Evolutionary conservation across 2,329 filamentous ascomycete species (phyloP), one percentile per base, ranked within the genome.

Genomic region (Penicillium sp.): DNA sequence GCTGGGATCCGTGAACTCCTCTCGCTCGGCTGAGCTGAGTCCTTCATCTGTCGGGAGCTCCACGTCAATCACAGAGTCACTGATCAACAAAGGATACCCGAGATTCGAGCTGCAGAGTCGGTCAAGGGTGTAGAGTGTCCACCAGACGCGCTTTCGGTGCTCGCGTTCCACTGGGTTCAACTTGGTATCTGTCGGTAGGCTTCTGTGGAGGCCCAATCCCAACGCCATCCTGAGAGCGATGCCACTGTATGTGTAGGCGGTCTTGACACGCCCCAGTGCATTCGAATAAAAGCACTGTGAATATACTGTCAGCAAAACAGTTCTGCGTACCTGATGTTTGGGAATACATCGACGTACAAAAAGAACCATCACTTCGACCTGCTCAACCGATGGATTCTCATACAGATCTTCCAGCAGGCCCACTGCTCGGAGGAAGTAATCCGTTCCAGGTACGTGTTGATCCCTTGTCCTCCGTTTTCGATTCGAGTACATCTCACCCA

Each of bases 111-210:
- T 66, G 56, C 62, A 69, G 49, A 72, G 60, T 0, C 69, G 57
- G 40, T 74, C 71, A 15, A 73, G 58, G 7, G 59, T 65, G 29
- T 72, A 73, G 0, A 69, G 61, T 0, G 70, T 71, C 69, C 68
- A 72, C 63, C 66, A 72, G 1, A 72, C 56, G 1, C 69, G 56
- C 6, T 61, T 62, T 1, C 70, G 54, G 15, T 72, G 70, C 38
- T 73, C 68, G 4, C 68, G 47, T 1, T 51, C 50, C 21, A 46
- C 34, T n/a, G 47, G 34, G 20, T 33, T 33, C n/a, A 53, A 27
- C n/a, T 43, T 30, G 6, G 32, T 41, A 25, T 43, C 41, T 11
- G 33, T 39, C 16, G 51, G 45, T 11, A 55, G 30, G 21, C 42
- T 31, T 7, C 62, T 49, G 14, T 68, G 65, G 42, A 69, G 57